These are phyloP conservation scores for Xanthoceras sorbifolium DNA, from an alignment of 345 rosid species.

Conservation along the genomic window DNA sequence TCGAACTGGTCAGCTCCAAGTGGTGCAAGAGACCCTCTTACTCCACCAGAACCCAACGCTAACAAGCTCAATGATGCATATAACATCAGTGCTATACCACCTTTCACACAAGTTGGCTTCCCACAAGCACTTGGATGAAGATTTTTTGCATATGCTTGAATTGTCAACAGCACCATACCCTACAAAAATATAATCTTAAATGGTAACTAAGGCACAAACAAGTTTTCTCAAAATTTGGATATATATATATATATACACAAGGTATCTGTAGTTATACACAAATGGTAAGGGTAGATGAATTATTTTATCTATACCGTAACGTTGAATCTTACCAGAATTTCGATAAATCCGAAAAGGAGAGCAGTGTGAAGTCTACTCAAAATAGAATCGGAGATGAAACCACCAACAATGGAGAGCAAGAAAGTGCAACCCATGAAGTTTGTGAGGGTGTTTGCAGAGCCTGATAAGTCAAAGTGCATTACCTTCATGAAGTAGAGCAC, in stretches of 20 bases:
- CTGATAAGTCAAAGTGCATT: constrained; percentile 39
- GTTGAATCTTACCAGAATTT: constrained; percentile 43
- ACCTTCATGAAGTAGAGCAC: constrained; percentile 38
- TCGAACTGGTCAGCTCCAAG: constrained; percentile 63
- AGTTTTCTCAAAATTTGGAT: no score
- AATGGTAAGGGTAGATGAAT: no score
- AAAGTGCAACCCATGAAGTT: constrained; percentile 55
- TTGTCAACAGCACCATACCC: constrained; percentile 50
- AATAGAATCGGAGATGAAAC: constrained; percentile 60
- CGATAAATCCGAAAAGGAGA: constrained; percentile 42
- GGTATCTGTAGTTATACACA: no score
- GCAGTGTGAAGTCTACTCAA: constrained; percentile 39
- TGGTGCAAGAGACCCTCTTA: constrained; percentile 45
- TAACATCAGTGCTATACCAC: constrained; percentile 36
- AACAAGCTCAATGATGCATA: constrained; percentile 35
- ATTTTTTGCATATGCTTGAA: constrained; percentile 43
- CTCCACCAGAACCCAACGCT: constrained; percentile 51
- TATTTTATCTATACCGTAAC: no score
- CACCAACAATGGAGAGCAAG: constrained; percentile 54
- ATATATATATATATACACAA: no score
- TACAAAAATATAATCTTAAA: not conserved
- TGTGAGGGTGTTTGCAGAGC: constrained; percentile 53
- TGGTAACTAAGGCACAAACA: no score
- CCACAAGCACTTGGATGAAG: constrained; percentile 45
- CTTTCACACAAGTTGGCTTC: constrained; percentile 40